phyloP scores from a whole-genome alignment of 2,329 filamentous ascomycete species.

The Apiospora marii region DNA sequence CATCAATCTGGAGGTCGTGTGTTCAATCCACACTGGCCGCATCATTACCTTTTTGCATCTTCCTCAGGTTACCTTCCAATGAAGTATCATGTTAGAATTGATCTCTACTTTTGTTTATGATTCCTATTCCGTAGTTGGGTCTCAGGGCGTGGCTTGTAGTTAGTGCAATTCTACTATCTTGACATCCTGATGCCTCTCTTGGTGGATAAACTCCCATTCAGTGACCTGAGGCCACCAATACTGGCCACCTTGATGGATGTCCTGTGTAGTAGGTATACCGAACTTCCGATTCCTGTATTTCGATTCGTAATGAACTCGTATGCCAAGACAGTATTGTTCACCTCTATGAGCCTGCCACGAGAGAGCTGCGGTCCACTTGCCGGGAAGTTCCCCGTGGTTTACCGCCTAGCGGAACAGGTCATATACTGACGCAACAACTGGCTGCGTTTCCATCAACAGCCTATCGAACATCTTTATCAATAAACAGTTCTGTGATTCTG shows the following conservation, averaged over 20 bases:
- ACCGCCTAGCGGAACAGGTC: neutral
- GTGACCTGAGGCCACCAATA: too few species aligned
- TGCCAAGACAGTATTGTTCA: neutral
- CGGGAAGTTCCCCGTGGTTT: conserved; percentile 1
- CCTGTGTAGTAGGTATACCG: neutral
- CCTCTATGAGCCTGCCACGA: neutral
- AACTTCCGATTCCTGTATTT: neutral
- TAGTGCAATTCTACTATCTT: too few species aligned
- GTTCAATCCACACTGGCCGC: conserved; percentile 24
- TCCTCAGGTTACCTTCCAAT: too few species aligned
- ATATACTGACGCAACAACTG: neutral
- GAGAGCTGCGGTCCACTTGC: neutral
- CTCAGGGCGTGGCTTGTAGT: too few species aligned
- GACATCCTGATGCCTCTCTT: too few species aligned
- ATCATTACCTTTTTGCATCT: neutral
- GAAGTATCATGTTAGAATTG: too few species aligned
- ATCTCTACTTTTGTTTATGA: too few species aligned
- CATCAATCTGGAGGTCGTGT: conserved; percentile 24
- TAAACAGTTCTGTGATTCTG: neutral
- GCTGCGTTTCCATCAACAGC: neutral
- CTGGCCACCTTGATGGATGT: neutral
- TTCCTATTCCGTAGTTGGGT: too few species aligned
- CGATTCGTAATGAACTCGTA: neutral
- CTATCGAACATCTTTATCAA: neutral
- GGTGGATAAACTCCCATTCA: too few species aligned